Percentiles rank a stretch among this genome's conserved stretches.
These are phyloP conservation scores for Lenwebbia sp. DNA, from an alignment of 345 rosid species.

Conservation along the genomic window DNA sequence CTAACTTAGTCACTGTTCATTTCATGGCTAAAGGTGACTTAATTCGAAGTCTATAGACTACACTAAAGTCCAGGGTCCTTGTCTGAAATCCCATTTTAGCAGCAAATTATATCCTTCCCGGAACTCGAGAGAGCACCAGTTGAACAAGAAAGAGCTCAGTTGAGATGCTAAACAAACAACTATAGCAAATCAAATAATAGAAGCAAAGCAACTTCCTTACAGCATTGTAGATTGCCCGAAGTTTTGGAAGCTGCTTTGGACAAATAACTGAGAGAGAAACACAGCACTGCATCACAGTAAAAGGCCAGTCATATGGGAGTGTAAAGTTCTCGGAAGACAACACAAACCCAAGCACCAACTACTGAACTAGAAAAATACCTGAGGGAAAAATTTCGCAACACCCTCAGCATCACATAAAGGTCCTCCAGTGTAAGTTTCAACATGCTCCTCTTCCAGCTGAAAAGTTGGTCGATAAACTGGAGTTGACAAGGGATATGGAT, in stretches of 20 bases:
- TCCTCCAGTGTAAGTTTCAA: constrained; percentile 49
- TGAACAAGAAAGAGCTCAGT: not conserved
- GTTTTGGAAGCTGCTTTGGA: constrained; percentile 86
- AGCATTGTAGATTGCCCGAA: constrained; percentile 66
- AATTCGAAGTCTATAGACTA: not conserved
- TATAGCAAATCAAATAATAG: not conserved
- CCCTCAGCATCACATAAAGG: constrained; percentile 85
- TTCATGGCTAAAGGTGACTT: not conserved
- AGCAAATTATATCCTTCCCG: not conserved
- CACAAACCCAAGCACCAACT: not conserved
- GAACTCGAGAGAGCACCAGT: not conserved
- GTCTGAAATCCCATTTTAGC: not conserved
- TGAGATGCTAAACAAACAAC: not conserved
- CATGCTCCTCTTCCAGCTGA: constrained; percentile 52
- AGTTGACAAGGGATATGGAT: constrained; percentile 86
- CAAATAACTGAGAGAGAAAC: constrained; percentile 84
- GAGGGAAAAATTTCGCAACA: constrained; percentile 65
- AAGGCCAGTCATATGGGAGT: constrained; percentile 3
- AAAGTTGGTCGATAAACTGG: constrained; percentile 77
- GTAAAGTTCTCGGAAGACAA: not conserved
- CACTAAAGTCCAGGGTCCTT: not conserved
- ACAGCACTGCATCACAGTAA: constrained; percentile 47
- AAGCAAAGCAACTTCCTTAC: constrained; percentile 33
- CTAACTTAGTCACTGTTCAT: not conserved
- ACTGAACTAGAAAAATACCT: constrained; percentile 25